These are phyloP conservation scores for Pholiota conissans DNA, from an alignment of 768 basidiomycete species.

Conservation along the genomic window DNA sequence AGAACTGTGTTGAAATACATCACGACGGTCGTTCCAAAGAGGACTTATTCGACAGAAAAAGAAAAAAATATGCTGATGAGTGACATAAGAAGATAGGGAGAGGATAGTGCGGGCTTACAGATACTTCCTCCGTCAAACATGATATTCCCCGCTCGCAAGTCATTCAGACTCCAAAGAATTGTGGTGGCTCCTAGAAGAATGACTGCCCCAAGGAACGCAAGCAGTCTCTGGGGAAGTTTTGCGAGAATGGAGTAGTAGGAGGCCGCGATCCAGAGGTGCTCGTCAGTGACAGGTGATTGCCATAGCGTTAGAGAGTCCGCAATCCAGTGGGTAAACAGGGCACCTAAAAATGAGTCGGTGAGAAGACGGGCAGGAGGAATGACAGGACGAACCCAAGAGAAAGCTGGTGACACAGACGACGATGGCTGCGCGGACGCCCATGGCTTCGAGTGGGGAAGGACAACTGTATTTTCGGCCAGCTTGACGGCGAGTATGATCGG, in stretches of 20 bases:
- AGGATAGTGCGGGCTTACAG: constrained; percentile 48
- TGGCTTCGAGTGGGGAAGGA: constrained; percentile 27
- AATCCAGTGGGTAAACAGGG: constrained; percentile 88
- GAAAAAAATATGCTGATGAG: constrained; percentile 1
- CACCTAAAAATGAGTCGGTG: constrained; percentile 43
- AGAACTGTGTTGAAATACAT: constrained; percentile 79
- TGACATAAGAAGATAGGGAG: background rate
- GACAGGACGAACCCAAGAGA: constrained; percentile 59
- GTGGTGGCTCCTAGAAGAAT: constrained; percentile 61
- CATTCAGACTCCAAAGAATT: constrained; percentile 76
- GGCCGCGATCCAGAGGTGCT: constrained; percentile 80
- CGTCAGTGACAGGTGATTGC: constrained; percentile 87
- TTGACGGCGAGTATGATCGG: constrained; percentile 6
- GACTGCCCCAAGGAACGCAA: constrained; percentile 58
- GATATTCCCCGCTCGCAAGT: constrained; percentile 78
- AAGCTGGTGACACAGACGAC: constrained; percentile 81
- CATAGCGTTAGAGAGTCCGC: constrained; percentile 90
- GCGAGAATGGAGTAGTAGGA: constrained; percentile 80
- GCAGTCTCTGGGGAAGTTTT: constrained; percentile 55
- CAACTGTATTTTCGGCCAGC: background rate
- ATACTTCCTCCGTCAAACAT: constrained; percentile 93
- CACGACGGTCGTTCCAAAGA: constrained; percentile 68
- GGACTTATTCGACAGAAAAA: constrained; percentile 61
- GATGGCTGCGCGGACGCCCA: constrained; percentile 73
- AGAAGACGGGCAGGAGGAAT: constrained; percentile 1